Percentiles rank a stretch among this genome's conserved stretches.
Evolutionary conservation across 2,329 filamentous ascomycete genomes (phyloP).

Genomic region (Xylariaceae sp.): DNA sequence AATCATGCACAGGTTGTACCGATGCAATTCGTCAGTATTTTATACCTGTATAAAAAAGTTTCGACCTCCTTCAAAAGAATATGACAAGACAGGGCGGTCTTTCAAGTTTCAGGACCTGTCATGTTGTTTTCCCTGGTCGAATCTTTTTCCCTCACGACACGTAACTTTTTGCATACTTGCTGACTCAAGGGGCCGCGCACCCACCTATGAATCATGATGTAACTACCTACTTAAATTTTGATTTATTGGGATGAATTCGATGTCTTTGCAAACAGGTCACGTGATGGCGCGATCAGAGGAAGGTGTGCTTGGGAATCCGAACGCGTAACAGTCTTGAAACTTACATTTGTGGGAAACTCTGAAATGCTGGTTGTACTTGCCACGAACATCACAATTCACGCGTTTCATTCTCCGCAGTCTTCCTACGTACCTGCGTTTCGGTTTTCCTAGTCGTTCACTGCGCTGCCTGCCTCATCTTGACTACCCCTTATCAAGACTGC

Average conservation of each 20-base stretch:
- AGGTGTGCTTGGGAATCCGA: neutral
- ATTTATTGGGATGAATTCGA: neutral
- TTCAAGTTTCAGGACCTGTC: too few species aligned
- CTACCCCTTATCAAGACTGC: neutral
- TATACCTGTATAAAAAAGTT: too few species aligned
- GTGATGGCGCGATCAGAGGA: conserved; percentile 10
- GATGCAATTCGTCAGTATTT: too few species aligned
- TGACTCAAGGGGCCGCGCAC: too few species aligned
- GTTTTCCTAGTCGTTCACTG: neutral
- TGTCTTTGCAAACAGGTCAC: neutral
- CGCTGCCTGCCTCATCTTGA: neutral
- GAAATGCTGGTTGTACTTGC: neutral
- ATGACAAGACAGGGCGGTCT: too few species aligned
- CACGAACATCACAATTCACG: neutral
- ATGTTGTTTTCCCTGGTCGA: too few species aligned
- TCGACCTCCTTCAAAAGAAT: too few species aligned
- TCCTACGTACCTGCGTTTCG: neutral
- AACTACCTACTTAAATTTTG: neutral
- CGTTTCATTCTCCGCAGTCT: neutral
- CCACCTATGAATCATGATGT: too few species aligned
- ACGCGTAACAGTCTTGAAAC: conserved; percentile 1
- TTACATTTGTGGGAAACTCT: neutral
- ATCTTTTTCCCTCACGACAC: too few species aligned
- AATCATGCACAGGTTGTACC: neutral
- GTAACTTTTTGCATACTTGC: too few species aligned